Conservation (phyloP, 305 asterid species). For the Solanum aculeatissimum region DNA sequence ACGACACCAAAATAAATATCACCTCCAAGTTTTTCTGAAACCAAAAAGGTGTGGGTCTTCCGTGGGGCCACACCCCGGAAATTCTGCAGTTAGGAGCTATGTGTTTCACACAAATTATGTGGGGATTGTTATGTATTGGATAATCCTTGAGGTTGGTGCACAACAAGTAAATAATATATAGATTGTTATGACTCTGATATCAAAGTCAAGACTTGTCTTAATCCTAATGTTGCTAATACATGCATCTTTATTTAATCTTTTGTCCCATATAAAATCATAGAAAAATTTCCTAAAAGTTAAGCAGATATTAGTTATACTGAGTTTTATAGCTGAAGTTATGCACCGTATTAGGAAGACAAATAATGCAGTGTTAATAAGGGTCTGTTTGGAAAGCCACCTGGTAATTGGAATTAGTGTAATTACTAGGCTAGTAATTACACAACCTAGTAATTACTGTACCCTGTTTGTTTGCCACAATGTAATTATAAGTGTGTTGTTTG, state of each 20-base stretch:
- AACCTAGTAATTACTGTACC: too few relatives aligned
- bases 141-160: background rate
- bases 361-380: too few relatives aligned
- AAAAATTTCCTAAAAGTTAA: background rate
- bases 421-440: too few relatives aligned
- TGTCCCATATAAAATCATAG: background rate
- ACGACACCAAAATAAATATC: background rate
- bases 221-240: background rate
- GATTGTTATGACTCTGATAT: background rate
- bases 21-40: background rate
- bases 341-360: background rate
- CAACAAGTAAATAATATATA: background rate
- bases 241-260: background rate
- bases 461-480: too few relatives aligned
- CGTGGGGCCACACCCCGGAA: background rate
- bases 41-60: background rate
- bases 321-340: background rate
- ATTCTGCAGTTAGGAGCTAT: background rate
- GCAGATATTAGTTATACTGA: background rate
- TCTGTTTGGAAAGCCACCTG: too few relatives aligned
- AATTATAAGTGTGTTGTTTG: too few relatives aligned
- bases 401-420: too few relatives aligned
- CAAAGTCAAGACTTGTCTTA: background rate
- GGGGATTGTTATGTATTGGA: background rate
- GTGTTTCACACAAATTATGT: background rate